Evolutionary conservation across 169 alveolate species (phyloP).

Genomic region (Babesia divergens): DNA sequence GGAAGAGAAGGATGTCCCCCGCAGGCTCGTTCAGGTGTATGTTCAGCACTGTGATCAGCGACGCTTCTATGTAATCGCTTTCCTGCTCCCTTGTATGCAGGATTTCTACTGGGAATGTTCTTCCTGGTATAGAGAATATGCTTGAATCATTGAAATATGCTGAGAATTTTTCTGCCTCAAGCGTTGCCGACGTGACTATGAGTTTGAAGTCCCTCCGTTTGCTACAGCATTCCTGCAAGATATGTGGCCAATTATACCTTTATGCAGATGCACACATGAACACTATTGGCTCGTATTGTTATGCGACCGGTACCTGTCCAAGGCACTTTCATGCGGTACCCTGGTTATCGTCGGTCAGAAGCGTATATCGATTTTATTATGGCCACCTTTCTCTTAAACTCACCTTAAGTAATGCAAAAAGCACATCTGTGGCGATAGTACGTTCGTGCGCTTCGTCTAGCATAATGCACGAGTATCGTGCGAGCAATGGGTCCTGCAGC

Average conservation of each 20-base stretch:
- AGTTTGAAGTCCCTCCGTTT: conserved; percentile 91
- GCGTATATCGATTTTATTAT: not conserved
- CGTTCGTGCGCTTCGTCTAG: conserved; percentile 99
- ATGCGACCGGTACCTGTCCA: conserved; percentile 86
- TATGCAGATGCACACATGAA: conserved; percentile 1
- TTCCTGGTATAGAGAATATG: conserved; percentile 98
- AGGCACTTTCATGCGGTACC: conserved; percentile 28
- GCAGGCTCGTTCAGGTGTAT: conserved; percentile 95
- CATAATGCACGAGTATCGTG: conserved; percentile 90
- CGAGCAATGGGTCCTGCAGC: conserved; percentile 87
- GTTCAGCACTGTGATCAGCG: conserved; percentile 94
- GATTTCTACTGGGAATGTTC: conserved; percentile 97
- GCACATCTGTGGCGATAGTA: conserved; percentile 97
- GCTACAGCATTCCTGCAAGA: conserved; percentile 81
- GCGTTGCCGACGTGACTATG: conserved; percentile 99
- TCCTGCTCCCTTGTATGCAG: conserved; percentile 96
- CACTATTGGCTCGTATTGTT: conserved; percentile 38
- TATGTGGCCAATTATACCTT: conserved; percentile 15
- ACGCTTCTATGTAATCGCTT: conserved; percentile 97
- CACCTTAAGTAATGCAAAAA: conserved; percentile 94
- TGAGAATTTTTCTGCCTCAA: conserved; percentile 94
- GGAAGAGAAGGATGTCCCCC: conserved; percentile 97
- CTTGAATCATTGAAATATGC: conserved; percentile 93
- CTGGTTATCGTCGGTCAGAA: conserved; percentile 53
- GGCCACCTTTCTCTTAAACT: not conserved